Evolutionary conservation across 2,329 filamentous ascomycete genomes (phyloP).

Genomic region (Penicillium polonicum): DNA sequence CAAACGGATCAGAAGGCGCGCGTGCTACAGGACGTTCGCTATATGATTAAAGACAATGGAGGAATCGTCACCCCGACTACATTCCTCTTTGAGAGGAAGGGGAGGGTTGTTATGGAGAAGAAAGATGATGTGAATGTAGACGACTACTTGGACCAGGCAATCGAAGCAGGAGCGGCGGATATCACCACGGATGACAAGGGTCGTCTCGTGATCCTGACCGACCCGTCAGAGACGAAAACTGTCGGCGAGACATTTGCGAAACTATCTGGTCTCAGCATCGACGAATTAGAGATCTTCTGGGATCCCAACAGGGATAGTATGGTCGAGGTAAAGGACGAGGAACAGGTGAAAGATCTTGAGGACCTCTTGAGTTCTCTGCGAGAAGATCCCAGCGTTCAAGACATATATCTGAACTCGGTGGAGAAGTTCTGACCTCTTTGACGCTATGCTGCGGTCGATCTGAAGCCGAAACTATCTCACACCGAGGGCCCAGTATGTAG

Average conservation of each 20-base stretch:
- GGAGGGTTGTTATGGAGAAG: slow-evolving; percentile 68
- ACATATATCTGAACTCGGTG: slow-evolving; percentile 69
- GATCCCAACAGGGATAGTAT: slow-evolving; percentile 77
- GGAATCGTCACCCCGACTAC: slow-evolving; percentile 71
- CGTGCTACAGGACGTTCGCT: slow-evolving; percentile 69
- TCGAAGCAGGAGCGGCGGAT: slow-evolving; percentile 73
- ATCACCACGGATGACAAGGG: slow-evolving; percentile 62
- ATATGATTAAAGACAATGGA: slow-evolving; percentile 67
- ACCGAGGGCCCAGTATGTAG: slow-evolving; percentile 5
- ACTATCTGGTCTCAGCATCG: slow-evolving; percentile 64
- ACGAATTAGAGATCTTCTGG: slow-evolving; percentile 80
- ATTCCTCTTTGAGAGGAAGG: slow-evolving; percentile 82
- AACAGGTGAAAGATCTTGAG: slow-evolving; percentile 57
- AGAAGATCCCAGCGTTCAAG: slow-evolving; percentile 72
- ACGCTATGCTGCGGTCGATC: neutral
- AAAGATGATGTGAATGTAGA: slow-evolving; percentile 59
- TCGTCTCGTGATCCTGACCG: slow-evolving; percentile 68
- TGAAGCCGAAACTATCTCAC: neutral
- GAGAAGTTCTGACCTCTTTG: slow-evolving; percentile 24
- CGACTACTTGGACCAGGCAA: slow-evolving; percentile 73
- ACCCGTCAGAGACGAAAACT: slow-evolving; percentile 62
- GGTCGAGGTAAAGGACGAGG: slow-evolving; percentile 59
- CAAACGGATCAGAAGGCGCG: slow-evolving; percentile 79
- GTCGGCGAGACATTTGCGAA: slow-evolving; percentile 64
- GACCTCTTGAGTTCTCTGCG: slow-evolving; percentile 55